Evolutionary conservation across 495 filamentous ascomycete genomes (phyloP).

Genomic region (Neurospora terricola): DNA sequence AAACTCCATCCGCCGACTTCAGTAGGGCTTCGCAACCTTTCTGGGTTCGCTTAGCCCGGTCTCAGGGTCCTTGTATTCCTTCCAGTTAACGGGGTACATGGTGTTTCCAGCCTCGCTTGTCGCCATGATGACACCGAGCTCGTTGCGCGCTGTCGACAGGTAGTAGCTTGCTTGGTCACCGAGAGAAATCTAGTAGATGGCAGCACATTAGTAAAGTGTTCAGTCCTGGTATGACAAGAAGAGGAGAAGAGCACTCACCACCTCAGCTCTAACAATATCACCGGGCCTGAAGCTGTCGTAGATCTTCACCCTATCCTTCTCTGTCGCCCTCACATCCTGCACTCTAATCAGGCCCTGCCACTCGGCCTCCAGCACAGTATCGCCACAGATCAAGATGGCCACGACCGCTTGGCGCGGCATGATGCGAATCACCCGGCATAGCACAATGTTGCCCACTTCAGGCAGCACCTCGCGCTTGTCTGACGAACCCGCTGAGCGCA

Average conservation of each 20-base stretch:
- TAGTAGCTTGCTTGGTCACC: conserved; percentile 95
- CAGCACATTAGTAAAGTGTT: conserved; percentile 1
- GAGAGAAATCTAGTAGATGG: conserved; percentile 55
- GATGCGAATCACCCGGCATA: conserved; percentile 79
- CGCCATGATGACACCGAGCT: conserved; percentile 90
- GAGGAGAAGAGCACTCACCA: conserved; percentile 44
- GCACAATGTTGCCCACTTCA: conserved; percentile 64
- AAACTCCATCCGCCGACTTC: conserved; percentile 20
- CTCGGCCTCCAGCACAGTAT: conserved; percentile 49
- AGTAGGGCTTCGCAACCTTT: conserved; percentile 92
- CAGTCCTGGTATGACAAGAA: neutral
- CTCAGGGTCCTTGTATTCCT: conserved; percentile 75
- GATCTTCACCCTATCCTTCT: conserved; percentile 89
- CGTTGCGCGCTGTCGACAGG: conserved; percentile 77
- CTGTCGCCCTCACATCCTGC: conserved; percentile 88
- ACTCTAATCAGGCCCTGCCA: conserved; percentile 55
- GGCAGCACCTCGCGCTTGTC: conserved; percentile 65
- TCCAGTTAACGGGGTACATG: conserved; percentile 91
- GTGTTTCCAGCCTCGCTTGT: conserved; percentile 77
- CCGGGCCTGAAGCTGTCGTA: conserved; percentile 87
- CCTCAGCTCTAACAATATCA: conserved; percentile 81
- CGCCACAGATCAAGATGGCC: conserved; percentile 68
- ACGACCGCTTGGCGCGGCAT: conserved; percentile 73
- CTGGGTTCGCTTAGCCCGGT: conserved; percentile 71
- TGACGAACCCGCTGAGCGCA: conserved; percentile 15